phyloP scores from a whole-genome alignment of 2,329 filamentous ascomycete genomes.

The Lachnellula occidentalis region DNA sequence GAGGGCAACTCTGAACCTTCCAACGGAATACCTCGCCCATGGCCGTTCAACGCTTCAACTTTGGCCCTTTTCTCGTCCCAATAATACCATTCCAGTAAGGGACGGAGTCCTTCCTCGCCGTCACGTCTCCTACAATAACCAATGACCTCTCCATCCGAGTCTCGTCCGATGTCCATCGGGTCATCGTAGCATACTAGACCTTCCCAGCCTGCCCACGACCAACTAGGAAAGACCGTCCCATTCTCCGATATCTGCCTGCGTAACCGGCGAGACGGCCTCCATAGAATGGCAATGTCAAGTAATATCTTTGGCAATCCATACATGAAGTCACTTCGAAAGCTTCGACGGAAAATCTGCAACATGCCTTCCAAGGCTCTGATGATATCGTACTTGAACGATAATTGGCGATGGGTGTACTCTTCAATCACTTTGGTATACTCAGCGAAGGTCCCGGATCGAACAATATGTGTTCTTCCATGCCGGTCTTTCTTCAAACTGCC shows the following conservation, averaged over 20 bases:
- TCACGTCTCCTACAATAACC: constrained; percentile 1
- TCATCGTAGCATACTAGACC: constrained; percentile 1
- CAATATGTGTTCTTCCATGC: constrained; percentile 2
- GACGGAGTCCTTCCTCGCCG: not conserved
- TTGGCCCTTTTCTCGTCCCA: not conserved
- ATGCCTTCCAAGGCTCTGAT: constrained; percentile 3
- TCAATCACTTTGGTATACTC: not conserved
- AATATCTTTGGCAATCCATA: constrained; percentile 3
- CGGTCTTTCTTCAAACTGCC: constrained; percentile 2
- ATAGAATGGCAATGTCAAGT: constrained; percentile 2
- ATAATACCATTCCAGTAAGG: constrained; percentile 1
- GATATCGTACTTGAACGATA: constrained; percentile 2
- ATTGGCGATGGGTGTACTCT: constrained; percentile 2
- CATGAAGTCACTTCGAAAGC: constrained; percentile 1
- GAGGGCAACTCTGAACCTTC: constrained; percentile 1
- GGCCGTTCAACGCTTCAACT: not conserved
- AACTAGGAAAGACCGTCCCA: not conserved
- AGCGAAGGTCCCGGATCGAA: not conserved
- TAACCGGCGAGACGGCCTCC: not conserved
- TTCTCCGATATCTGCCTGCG: not conserved
- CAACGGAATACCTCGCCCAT: constrained; percentile 1
- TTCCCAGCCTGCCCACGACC: constrained; percentile 3
- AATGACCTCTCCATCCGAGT: constrained; percentile 1
- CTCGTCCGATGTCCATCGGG: not conserved
- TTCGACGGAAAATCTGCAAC: constrained; percentile 1